Evolutionary conservation across 139 green algal species (phyloP).

Genomic region (Ettlia oleoabundans): DNA sequence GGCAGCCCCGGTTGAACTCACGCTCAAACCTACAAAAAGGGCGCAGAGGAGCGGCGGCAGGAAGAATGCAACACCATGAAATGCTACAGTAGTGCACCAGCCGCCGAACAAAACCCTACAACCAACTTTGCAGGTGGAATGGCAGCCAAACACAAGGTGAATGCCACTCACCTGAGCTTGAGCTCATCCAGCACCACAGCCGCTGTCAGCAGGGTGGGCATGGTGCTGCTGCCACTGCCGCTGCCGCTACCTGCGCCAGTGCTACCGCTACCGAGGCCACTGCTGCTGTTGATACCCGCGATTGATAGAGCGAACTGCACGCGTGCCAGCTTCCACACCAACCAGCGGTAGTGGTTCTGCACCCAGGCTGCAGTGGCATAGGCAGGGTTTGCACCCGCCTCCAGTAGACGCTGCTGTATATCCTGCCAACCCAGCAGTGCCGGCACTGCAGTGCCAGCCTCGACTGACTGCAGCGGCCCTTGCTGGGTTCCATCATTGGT

Average conservation of each 20-base stretch:
- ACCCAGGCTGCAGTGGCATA: slow-evolving; percentile 61
- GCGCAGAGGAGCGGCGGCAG: background rate
- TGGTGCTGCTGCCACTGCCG: background rate
- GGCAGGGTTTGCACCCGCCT: slow-evolving; percentile 44
- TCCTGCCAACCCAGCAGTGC: slow-evolving; percentile 1
- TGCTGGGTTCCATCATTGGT: background rate
- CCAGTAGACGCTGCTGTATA: slow-evolving; percentile 44
- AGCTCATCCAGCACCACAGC: slow-evolving; percentile 57
- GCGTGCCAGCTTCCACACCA: slow-evolving; percentile 79
- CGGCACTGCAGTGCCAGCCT: background rate
- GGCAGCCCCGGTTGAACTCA: slow-evolving; percentile 54
- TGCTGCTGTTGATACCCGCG: no score
- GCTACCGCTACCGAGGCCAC: no score
- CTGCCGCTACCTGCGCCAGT: no score
- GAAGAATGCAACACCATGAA: background rate
- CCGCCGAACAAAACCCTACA: background rate
- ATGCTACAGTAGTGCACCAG: background rate
- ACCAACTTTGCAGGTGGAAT: no score
- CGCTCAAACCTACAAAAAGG: slow-evolving; percentile 54
- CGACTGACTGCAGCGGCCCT: background rate
- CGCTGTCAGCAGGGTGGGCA: slow-evolving; percentile 39
- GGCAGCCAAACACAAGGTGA: no score
- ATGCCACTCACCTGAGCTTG: background rate
- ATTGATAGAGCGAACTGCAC: slow-evolving; percentile 42
- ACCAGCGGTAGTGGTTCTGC: slow-evolving; percentile 70